These are phyloP conservation scores for Populus ilicifolia DNA, from an alignment of 345 rosid genomes.

Conservation along the genomic window DNA sequence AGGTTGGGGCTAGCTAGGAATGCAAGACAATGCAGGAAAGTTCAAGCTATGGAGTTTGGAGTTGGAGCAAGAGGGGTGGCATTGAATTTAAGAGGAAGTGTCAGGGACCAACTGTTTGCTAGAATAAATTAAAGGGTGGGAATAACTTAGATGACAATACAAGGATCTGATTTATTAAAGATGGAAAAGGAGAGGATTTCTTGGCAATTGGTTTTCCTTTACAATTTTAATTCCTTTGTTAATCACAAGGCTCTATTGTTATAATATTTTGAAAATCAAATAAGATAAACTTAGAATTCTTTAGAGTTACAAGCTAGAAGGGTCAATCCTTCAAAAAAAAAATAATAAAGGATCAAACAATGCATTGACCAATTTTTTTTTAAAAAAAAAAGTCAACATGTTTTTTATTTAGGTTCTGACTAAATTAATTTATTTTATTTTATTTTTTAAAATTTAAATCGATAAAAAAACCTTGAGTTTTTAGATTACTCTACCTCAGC, in stretches of 20 bases:
- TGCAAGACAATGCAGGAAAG: background rate
- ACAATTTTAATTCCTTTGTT: background rate
- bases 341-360: no score
- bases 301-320: no score
- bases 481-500: accelerated
- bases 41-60: background rate
- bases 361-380: accelerated
- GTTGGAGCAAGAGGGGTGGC: background rate
- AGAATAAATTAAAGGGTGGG: conserved; percentile 27
- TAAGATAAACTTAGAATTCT: no score
- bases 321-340: no score
- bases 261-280: no score
- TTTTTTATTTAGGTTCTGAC: no score
- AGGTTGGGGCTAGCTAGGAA: background rate
- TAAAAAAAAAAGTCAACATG: no score
- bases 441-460: no score
- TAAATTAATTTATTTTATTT: no score
- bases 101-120: background rate
- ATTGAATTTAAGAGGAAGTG: conserved; percentile 1
- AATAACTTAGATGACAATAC: conserved; percentile 36
- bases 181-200: conserved; percentile 23
- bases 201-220: conserved; percentile 31
- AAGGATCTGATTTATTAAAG: conserved; percentile 26
- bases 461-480: no score
- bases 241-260: background rate